Percentiles rank a stretch among this genome's conserved stretches.
Evolutionary conservation across 1,139 yeast species (phyloP).

Genomic region (Nadsonia commutata): DNA sequence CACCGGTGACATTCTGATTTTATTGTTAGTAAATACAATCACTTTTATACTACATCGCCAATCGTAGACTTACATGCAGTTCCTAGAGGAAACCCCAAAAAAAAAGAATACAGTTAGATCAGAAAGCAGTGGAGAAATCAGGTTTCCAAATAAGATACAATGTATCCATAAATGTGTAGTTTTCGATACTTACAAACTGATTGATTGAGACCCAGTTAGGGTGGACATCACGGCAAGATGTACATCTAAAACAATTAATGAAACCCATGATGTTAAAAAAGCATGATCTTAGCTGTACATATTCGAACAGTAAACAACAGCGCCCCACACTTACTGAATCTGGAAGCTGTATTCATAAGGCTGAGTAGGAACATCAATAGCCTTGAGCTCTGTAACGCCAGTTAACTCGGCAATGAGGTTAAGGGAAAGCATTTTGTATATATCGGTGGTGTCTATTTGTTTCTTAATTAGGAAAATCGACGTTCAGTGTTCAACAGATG

Average conservation of each 20-base stretch:
- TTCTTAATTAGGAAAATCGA: too few species aligned
- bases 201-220: conserved; percentile 62
- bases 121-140: too few species aligned
- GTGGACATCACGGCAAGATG: conserved; percentile 66
- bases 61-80: conserved; percentile 16
- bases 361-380: conserved; percentile 41
- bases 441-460: too few species aligned
- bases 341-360: conserved; percentile 68
- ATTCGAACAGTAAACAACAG: too few species aligned
- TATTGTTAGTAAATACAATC: conserved; percentile 5
- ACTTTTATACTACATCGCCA: not conserved
- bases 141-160: conserved; percentile 1
- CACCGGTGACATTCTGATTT: conserved; percentile 45
- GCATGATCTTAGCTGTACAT: too few species aligned
- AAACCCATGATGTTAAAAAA: too few species aligned
- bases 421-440: conserved; percentile 28
- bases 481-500: too few species aligned
- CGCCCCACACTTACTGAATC: conserved; percentile 28
- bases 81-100: too few species aligned
- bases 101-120: too few species aligned
- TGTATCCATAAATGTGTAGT: not conserved
- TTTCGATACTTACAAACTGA: conserved; percentile 31
- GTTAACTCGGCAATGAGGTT: conserved; percentile 44
- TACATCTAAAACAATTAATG: conserved; percentile 31
- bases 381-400: conserved; percentile 49